phyloP scores from a whole-genome alignment of 2,329 filamentous ascomycete species.

The Paecilomyces variotii region DNA sequence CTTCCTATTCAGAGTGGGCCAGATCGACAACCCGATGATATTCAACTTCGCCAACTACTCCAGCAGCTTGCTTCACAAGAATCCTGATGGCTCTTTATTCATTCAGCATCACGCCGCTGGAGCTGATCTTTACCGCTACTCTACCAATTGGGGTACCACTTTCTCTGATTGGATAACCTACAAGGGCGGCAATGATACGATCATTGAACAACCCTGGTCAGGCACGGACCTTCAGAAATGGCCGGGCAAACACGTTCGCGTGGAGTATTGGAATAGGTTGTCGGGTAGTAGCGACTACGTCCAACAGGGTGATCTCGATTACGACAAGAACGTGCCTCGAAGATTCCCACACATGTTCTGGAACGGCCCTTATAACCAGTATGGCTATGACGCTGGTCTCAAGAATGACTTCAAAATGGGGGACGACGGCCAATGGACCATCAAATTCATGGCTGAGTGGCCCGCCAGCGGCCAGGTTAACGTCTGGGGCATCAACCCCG shows the following conservation, averaged over 20 bases:
- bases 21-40: slow-evolving; percentile 51
- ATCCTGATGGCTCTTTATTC: slow-evolving; percentile 36
- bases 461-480: slow-evolving; percentile 56
- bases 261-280: slow-evolving; percentile 56
- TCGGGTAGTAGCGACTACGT: slow-evolving; percentile 53
- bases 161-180: slow-evolving; percentile 55
- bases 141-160: slow-evolving; percentile 51
- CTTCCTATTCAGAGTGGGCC: slow-evolving; percentile 55
- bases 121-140: slow-evolving; percentile 56
- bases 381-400: slow-evolving; percentile 55
- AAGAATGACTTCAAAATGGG: slow-evolving; percentile 45
- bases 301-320: slow-evolving; percentile 50
- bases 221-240: slow-evolving; percentile 53
- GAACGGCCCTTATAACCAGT: slow-evolving; percentile 56
- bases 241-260: slow-evolving; percentile 53
- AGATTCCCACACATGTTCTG: slow-evolving; percentile 56
- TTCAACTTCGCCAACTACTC: slow-evolving; percentile 56
- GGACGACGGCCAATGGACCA: slow-evolving; percentile 47
- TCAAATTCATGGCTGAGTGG: slow-evolving; percentile 57
- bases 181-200: slow-evolving; percentile 41
- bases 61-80: slow-evolving; percentile 38
- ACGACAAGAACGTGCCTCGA: slow-evolving; percentile 33
- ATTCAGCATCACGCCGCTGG: slow-evolving; percentile 54
- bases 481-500: slow-evolving; percentile 58
- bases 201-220: slow-evolving; percentile 46